A percentile compares a stretch with the other conserved stretches of the same genome.
Conservation (phyloP, 495 filamentous ascomycete genomes). For the Lindgomyces ingoldianus region DNA sequence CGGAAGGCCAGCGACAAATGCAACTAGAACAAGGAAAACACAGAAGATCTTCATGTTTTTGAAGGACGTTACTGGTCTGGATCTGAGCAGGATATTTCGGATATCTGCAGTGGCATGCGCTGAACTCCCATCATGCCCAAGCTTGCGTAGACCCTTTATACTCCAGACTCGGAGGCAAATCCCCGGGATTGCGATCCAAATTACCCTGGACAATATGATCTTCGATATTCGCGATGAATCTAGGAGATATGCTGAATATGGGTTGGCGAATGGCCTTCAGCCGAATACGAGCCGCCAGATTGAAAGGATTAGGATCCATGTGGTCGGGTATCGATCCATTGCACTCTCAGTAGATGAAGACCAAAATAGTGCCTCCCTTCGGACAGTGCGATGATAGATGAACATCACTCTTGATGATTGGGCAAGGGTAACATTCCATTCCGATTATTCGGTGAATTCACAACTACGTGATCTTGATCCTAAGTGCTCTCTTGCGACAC, state of each 20-base stretch:
- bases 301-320: not conserved
- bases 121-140: not conserved
- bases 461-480: too few relatives aligned
- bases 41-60: constrained; percentile 11
- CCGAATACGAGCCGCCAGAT: not conserved
- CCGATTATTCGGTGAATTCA: too few relatives aligned
- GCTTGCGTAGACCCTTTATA: not conserved
- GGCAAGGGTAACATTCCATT: too few relatives aligned
- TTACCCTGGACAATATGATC: not conserved
- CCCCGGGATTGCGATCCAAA: not conserved
- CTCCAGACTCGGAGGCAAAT: not conserved
- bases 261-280: not conserved
- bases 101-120: not conserved
- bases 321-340: not conserved
- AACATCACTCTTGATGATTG: too few relatives aligned
- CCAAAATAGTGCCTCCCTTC: too few relatives aligned
- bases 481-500: too few relatives aligned
- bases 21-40: not conserved
- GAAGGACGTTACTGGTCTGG: too few relatives aligned
- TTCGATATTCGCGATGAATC: not conserved
- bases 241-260: not conserved
- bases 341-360: too few relatives aligned
- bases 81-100: not conserved
- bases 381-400: too few relatives aligned
- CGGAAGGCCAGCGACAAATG: not conserved